Conservation (phyloP, 106 monocot genomes). For the Dioscorea dumetorum region DNA sequence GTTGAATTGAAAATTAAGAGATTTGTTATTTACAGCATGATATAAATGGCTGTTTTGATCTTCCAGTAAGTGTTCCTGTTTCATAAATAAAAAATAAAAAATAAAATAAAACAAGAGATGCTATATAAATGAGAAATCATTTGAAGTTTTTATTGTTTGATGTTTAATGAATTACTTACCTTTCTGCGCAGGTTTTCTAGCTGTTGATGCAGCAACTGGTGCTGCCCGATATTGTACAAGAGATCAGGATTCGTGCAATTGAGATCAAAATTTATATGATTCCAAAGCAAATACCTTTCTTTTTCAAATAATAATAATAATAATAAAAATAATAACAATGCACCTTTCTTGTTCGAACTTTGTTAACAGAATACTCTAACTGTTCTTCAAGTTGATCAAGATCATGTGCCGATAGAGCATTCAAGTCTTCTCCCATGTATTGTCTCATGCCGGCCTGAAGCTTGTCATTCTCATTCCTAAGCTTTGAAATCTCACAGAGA, state of each 20-base stretch:
- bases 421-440: slow-evolving; percentile 57
- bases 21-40: slow-evolving; percentile 23
- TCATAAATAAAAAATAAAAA: background rate
- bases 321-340: background rate
- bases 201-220: slow-evolving; percentile 61
- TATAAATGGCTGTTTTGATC: slow-evolving; percentile 44
- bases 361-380: slow-evolving; percentile 54
- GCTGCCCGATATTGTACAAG: slow-evolving; percentile 17
- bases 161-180: slow-evolving; percentile 18
- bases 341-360: slow-evolving; percentile 75
- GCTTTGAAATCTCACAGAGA: slow-evolving; percentile 47
- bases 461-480: slow-evolving; percentile 62
- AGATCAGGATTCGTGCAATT: background rate
- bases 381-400: slow-evolving; percentile 63
- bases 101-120: no score
- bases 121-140: background rate
- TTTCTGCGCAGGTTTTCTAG: slow-evolving; percentile 53
- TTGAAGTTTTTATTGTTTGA: background rate
- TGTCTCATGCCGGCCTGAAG: slow-evolving; percentile 43
- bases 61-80: slow-evolving; percentile 55
- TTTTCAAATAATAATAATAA: no score
- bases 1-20: background rate
- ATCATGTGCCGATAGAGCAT: slow-evolving; percentile 29
- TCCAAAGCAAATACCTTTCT: background rate
- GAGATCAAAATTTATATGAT: background rate